Percentiles rank a stretch among this genome's conserved stretches.
These are phyloP conservation scores for Neurospora cerealis DNA, from an alignment of 495 filamentous ascomycete genomes.

Conservation along the genomic window DNA sequence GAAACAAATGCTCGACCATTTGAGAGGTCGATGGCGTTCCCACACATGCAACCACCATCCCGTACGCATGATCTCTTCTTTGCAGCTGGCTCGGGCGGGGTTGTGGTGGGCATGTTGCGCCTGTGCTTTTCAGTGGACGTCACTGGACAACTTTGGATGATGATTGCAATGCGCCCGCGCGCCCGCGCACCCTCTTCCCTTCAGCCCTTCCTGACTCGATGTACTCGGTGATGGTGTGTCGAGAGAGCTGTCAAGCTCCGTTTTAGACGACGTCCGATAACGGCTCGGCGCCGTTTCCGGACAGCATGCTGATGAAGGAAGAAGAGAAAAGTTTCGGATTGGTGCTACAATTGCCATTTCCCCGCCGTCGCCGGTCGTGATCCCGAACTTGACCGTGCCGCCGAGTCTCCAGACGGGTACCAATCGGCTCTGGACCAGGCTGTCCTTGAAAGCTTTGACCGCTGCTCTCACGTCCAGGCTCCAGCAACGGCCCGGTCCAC, in stretches of 20 bases:
- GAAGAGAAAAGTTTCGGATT: not conserved
- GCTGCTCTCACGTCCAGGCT: not conserved
- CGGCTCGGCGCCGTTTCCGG: not conserved
- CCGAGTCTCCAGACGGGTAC: not conserved
- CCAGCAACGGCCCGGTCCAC: not conserved
- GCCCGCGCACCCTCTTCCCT: not conserved
- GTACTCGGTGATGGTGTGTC: not conserved
- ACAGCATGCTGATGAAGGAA: not conserved
- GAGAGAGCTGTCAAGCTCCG: not conserved
- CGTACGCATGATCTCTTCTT: conserved; percentile 16
- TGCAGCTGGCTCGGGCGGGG: conserved; percentile 14
- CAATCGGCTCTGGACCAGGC: not conserved
- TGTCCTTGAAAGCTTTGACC: not conserved
- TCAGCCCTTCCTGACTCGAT: not conserved
- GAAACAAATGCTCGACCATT: not conserved
- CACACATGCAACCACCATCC: conserved; percentile 13
- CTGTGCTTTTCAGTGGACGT: not conserved
- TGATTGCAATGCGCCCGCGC: not conserved
- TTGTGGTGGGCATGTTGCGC: conserved; percentile 3
- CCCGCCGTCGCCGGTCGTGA: not conserved
- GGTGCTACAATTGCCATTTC: not conserved
- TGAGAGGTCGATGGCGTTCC: not conserved
- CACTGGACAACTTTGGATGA: not conserved
- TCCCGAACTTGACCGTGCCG: not conserved
- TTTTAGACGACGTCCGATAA: not conserved